Conservation (phyloP, 2,329 filamentous ascomycete genomes). For the Colletotrichum truncatum region DNA sequence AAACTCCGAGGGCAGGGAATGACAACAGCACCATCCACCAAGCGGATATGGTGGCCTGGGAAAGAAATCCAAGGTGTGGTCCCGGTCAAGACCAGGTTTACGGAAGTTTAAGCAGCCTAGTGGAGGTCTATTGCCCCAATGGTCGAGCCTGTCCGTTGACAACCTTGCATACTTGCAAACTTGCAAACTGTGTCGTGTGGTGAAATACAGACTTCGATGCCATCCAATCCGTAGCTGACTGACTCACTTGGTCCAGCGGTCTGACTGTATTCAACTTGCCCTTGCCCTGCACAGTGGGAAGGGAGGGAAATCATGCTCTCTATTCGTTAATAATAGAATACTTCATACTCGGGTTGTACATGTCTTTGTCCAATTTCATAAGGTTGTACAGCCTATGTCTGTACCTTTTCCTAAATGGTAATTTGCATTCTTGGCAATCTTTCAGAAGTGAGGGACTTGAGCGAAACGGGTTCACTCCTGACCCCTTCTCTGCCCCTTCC, state of each 20-base stretch:
- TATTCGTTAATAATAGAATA: too few species aligned
- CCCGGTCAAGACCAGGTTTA: conserved; percentile 8
- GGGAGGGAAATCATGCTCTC: too few species aligned
- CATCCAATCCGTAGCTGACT: conserved; percentile 1
- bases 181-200: not conserved
- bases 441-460: not conserved
- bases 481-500: conserved; percentile 24
- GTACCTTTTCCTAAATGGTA: not conserved
- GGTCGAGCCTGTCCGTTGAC: not conserved
- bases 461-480: not conserved
- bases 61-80: not conserved
- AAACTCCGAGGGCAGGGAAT: too few species aligned
- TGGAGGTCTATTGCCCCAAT: conserved; percentile 1
- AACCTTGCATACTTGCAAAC: conserved; percentile 9
- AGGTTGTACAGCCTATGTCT: not conserved
- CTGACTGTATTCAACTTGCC: not conserved
- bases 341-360: not conserved
- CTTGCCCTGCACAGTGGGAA: not conserved
- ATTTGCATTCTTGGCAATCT: not conserved
- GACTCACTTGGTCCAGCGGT: not conserved
- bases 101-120: conserved; percentile 10
- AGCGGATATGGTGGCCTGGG: not conserved
- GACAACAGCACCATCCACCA: too few species aligned
- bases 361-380: too few species aligned
- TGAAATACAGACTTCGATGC: not conserved